Percentiles rank a stretch among this genome's conserved stretches.
Conservation (phyloP, 1,284 basidiomycete genomes). For the Ganoderma sp. region DNA sequence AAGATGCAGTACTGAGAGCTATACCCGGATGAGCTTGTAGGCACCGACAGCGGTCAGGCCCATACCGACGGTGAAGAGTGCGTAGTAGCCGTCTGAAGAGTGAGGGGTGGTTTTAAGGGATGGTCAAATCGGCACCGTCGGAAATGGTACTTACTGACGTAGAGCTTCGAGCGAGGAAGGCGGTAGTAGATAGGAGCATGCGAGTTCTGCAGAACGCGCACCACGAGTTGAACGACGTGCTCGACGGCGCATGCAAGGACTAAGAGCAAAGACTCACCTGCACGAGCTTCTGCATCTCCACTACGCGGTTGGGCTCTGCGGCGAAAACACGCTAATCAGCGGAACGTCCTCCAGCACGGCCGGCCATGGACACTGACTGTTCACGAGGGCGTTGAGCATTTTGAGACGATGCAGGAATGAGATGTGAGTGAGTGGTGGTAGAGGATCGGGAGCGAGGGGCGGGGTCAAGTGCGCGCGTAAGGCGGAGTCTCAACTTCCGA, state of each 20-base stretch:
- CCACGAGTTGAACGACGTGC: conserved; percentile 3
- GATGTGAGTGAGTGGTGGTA: conserved; percentile 27
- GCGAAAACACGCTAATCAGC: conserved; percentile 13
- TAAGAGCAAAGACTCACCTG: conserved; percentile 54
- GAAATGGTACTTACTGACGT: conserved; percentile 47
- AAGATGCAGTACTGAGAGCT: conserved; percentile 32
- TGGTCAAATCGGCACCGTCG: background rate
- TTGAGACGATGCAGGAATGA: conserved; percentile 24
- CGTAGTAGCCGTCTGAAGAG: conserved; percentile 58
- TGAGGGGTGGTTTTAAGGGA: conserved; percentile 15
- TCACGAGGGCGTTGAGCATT: conserved; percentile 67
- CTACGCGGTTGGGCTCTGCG: conserved; percentile 66
- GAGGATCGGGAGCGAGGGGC: conserved; percentile 27
- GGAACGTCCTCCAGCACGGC: background rate
- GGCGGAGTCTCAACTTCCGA: conserved; percentile 38
- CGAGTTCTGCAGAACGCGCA: conserved; percentile 40
- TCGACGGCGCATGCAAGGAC: too few species aligned
- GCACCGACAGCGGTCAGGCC: conserved; percentile 55
- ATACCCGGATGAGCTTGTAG: conserved; percentile 58
- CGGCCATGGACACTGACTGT: conserved; percentile 39
- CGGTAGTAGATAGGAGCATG: conserved; percentile 53
- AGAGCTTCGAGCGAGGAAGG: conserved; percentile 52
- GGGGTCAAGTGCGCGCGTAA: conserved; percentile 28
- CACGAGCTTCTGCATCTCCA: conserved; percentile 66
- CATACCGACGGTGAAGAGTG: conserved; percentile 60